A percentile compares a stretch with the other conserved stretches of the same genome.
phyloP scores from a whole-genome alignment of 495 filamentous ascomycete species.

The Xylaria curta region DNA sequence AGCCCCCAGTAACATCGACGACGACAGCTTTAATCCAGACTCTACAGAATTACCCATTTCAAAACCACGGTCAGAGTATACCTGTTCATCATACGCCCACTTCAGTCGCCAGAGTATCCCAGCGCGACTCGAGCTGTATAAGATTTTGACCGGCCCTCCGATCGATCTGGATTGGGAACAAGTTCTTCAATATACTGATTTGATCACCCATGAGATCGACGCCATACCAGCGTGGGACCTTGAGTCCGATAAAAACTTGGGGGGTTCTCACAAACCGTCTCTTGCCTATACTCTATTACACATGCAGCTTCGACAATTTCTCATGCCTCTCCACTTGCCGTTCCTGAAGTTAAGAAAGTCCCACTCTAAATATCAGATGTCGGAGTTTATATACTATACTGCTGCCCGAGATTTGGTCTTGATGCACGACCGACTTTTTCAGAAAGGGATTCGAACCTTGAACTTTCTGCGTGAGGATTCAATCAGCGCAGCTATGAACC shows the following conservation, averaged over 20 bases:
- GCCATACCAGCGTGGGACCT: conserved; percentile 42
- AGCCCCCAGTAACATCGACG: conserved; percentile 42
- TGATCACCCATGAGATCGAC: conserved; percentile 43
- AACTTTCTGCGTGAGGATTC: conserved; percentile 44
- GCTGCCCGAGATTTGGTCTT: conserved; percentile 43
- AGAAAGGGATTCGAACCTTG: conserved; percentile 40
- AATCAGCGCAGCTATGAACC: conserved; percentile 40
- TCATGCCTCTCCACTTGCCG: conserved; percentile 43
- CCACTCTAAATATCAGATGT: conserved; percentile 37
- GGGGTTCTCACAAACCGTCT: conserved; percentile 34
- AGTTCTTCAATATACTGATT: conserved; percentile 43
- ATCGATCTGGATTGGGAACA: conserved; percentile 40
- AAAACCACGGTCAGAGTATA: conserved; percentile 38
- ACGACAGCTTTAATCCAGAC: conserved; percentile 40
- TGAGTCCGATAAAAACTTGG: conserved; percentile 27
- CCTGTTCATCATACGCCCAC: conserved; percentile 41
- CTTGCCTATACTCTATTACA: conserved; percentile 41
- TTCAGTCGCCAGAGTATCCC: conserved; percentile 40
- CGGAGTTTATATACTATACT: conserved; percentile 44
- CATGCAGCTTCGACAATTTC: conserved; percentile 43
- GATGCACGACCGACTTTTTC: conserved; percentile 40
- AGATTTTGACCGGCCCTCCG: conserved; percentile 37
- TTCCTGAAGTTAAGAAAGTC: conserved; percentile 40
- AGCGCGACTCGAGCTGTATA: conserved; percentile 41
- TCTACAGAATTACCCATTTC: conserved; percentile 37